Evolutionary conservation across 306 rosid species (phyloP), one percentile per base, ranked within the genome.

Genomic region (Prunus salicina): DNA sequence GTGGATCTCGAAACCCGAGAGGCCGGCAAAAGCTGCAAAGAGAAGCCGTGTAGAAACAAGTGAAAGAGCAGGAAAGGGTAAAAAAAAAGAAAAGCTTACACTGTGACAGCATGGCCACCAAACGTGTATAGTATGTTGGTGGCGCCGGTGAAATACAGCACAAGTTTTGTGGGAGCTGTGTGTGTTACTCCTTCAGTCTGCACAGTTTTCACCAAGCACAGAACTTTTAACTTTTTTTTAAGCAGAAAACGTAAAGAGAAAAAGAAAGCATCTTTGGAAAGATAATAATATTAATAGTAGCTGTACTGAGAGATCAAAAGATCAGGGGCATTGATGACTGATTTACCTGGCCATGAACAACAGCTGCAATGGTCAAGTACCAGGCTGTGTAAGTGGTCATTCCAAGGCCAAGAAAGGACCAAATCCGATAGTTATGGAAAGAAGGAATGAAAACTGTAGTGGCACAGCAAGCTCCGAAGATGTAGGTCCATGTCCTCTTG

Each of bases 301-400:
- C 20, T 12, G 69, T 24, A 41, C 22, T 18, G 41, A 65, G 66
- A 58, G 7, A 72, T 8, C 8, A 25, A 38, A 38, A 38, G 43
- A 38, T 38, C 9, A 34, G 9, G 43, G 9, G 8, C 43, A 38
- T 30, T 3, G 16, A 2, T 6, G 19, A 12, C 22, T 30, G 4
- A 18, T 22, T 12, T 27, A 32, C 98, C 97, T 92, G 99, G 83
- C 99, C 99, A 74, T 86, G 93, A 55, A 79, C 15, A 46, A 88
- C 67, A 47, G 97, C 82, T 22, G 99, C 97, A 55, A 85, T 75
- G 34, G 97, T 77, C 22, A 95, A 0, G 57, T 95, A 95, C 99
- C 99, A 95, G 69, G 99, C 99, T 13, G 99, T 95, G 79, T 95
- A 95, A 72, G 99, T 92, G 73, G 99, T 95, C 99, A 95, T 95